phyloP scores from a whole-genome alignment of 73 alveolate genomes.

The Tetrahymena malaccensis region DNA sequence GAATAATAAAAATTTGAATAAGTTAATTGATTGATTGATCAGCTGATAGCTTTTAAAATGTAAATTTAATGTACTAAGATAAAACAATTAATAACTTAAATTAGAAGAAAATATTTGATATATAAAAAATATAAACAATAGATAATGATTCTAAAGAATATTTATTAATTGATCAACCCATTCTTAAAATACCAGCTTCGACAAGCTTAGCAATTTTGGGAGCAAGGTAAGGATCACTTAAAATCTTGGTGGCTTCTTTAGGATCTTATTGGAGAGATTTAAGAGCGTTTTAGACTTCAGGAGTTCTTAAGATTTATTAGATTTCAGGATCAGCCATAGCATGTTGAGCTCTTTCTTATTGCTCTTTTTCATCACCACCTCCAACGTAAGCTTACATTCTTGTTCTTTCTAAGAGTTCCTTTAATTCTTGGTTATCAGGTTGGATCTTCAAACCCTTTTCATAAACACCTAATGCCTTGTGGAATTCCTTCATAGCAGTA shows the following conservation, averaged over 20 bases:
- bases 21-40: too few relatives aligned
- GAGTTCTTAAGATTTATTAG: constrained; percentile 78
- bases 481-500: constrained; percentile 79
- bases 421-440: constrained; percentile 72
- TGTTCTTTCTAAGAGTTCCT: constrained; percentile 57
- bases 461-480: constrained; percentile 75
- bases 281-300: constrained; percentile 65
- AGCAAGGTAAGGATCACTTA: constrained; percentile 83
- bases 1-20: not conserved
- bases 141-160: not conserved
- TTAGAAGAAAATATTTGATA: not conserved
- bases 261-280: constrained; percentile 85
- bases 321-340: constrained; percentile 99
- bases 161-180: constrained; percentile 39
- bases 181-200: constrained; percentile 95
- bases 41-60: not conserved
- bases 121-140: not conserved
- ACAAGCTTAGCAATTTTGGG: constrained; percentile 88
- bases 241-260: constrained; percentile 58
- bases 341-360: constrained; percentile 81
- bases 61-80: not conserved
- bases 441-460: constrained; percentile 77
- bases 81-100: not conserved
- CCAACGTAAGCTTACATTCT: constrained; percentile 59
- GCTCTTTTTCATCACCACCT: constrained; percentile 73